These are phyloP conservation scores for Bertia moriformis DNA, from an alignment of 2,329 filamentous ascomycete species.

Conservation along the genomic window DNA sequence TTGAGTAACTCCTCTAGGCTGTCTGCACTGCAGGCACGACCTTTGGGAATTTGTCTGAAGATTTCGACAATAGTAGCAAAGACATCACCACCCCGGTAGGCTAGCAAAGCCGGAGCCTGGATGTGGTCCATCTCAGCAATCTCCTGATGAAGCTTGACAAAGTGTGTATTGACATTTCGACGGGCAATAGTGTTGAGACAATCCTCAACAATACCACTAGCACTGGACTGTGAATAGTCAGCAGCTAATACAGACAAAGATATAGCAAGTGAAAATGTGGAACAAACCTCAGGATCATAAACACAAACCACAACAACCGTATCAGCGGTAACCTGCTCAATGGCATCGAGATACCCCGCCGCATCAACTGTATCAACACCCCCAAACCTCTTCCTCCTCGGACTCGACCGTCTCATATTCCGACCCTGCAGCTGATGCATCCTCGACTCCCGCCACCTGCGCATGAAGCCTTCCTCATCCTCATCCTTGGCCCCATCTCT, in stretches of 20 bases:
- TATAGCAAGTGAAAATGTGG: too few relatives aligned
- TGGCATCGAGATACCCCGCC: conserved; percentile 48
- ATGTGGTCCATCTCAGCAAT: conserved; percentile 53
- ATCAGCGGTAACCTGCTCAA: conserved; percentile 41
- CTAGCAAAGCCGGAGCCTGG: conserved; percentile 45
- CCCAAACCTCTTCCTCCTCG: conserved; percentile 39
- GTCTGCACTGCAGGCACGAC: not conserved
- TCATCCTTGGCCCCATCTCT: conserved; percentile 14
- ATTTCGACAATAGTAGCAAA: conserved; percentile 49
- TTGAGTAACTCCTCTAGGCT: not conserved
- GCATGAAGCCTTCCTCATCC: conserved; percentile 46
- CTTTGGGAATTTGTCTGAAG: conserved; percentile 34
- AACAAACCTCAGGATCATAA: conserved; percentile 42
- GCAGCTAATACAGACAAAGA: too few relatives aligned
- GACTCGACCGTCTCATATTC: conserved; percentile 28
- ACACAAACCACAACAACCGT: conserved; percentile 52
- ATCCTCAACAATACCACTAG: conserved; percentile 34
- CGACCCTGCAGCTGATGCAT: conserved; percentile 37
- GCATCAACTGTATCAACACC: conserved; percentile 44
- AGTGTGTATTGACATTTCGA: conserved; percentile 39
- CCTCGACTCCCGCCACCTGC: conserved; percentile 42
- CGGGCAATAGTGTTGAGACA: conserved; percentile 41
- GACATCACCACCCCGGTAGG: conserved; percentile 47
- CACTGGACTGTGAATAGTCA: not conserved
- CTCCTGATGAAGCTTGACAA: conserved; percentile 45